A percentile compares a stretch with the other conserved stretches of the same genome.
phyloP scores from a whole-genome alignment of 1,139 yeast species.

The Pichia sp. region DNA sequence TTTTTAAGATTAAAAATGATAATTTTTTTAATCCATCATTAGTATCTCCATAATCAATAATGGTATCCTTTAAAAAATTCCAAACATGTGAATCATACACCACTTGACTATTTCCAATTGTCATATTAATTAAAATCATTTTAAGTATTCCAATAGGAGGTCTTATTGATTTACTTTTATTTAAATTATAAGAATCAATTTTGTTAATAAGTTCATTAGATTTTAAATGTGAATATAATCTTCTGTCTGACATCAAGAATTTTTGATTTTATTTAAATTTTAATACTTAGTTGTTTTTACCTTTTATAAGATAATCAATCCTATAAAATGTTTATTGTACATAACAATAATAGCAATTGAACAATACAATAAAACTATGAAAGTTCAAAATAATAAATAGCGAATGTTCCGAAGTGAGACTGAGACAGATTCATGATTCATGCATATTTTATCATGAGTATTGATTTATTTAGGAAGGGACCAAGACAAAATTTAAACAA shows the following conservation, averaged over 20 bases:
- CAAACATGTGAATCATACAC: not conserved
- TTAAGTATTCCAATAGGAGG: constrained; percentile 45
- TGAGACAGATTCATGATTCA: too few relatives aligned
- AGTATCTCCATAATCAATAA: not conserved
- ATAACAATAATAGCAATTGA: too few relatives aligned
- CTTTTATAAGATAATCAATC: too few relatives aligned
- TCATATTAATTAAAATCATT: constrained; percentile 75
- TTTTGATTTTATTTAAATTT: not conserved
- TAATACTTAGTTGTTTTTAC: not conserved
- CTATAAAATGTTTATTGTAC: too few relatives aligned
- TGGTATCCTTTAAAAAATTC: not conserved
- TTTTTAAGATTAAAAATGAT: not conserved
- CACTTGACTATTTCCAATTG: constrained; percentile 56
- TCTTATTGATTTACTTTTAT: constrained; percentile 1
- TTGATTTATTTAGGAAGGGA: too few relatives aligned
- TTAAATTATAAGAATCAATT: constrained; percentile 14
- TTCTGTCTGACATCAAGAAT: constrained; percentile 18
- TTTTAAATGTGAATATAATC: constrained; percentile 22
- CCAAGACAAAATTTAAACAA: too few relatives aligned
- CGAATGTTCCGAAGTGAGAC: too few relatives aligned
- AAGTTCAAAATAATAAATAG: not conserved
- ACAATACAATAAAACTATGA: not conserved
- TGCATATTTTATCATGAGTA: too few relatives aligned
- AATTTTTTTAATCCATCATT: not conserved
- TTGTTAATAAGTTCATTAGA: constrained; percentile 25